phyloP scores from a whole-genome alignment of 345 rosid species.

The Salix koriyanagi region DNA sequence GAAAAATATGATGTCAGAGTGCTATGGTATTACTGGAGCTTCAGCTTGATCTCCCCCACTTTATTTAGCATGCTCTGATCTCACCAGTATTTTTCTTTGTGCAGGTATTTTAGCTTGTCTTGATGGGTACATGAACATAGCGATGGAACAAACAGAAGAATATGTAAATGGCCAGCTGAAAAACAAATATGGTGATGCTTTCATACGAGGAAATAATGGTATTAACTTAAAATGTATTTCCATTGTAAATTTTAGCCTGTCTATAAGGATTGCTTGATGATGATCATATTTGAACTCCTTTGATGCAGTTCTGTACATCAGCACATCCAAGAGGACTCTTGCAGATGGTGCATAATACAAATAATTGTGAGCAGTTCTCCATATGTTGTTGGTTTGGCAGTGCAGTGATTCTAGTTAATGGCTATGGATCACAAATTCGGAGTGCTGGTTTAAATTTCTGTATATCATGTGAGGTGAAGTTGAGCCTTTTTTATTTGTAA shows the following conservation, averaged over 20 bases:
- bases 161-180: constrained; percentile 90
- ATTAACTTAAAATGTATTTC: background rate
- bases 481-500: background rate
- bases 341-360: constrained; percentile 50
- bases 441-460: background rate
- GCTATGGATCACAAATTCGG: background rate
- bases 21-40: background rate
- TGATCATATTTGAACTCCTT: background rate
- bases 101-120: constrained; percentile 81
- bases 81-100: background rate
- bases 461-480: background rate
- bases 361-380: background rate
- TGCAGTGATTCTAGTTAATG: background rate
- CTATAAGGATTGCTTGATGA: background rate
- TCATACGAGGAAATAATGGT: constrained; percentile 95
- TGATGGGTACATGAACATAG: constrained; percentile 95
- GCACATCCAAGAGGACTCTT: constrained; percentile 73
- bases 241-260: background rate
- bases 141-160: constrained; percentile 97
- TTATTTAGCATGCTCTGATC: background rate
- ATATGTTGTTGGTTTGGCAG: background rate
- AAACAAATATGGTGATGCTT: constrained; percentile 92
- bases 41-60: background rate
- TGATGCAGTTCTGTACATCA: constrained; percentile 84
- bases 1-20: background rate